These are phyloP conservation scores for Fusarium xyrophilum DNA, from an alignment of 2,329 filamentous ascomycete genomes.

Conservation along the genomic window DNA sequence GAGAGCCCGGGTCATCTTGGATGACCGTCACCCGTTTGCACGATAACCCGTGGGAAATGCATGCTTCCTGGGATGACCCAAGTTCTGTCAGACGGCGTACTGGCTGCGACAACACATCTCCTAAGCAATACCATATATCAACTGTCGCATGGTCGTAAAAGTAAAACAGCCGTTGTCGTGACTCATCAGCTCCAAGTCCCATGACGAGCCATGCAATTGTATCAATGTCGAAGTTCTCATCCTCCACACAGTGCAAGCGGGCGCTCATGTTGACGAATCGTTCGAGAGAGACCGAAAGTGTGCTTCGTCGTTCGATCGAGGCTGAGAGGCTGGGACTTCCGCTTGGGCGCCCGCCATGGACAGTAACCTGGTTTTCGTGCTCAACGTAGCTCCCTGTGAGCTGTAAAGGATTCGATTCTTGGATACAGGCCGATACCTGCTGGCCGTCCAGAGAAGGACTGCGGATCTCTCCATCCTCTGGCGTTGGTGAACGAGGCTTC, in stretches of 20 bases:
- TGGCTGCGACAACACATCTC: not conserved
- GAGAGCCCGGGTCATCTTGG: rapidly evolving
- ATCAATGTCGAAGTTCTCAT: not conserved
- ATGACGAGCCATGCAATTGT: not conserved
- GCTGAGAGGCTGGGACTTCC: no score
- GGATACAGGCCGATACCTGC: rapidly evolving
- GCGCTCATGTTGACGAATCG: not conserved
- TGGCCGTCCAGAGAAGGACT: not conserved
- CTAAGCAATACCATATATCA: not conserved
- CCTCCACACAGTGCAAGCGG: not conserved
- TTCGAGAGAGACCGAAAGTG: not conserved
- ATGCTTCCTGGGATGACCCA: not conserved
- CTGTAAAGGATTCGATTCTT: not conserved
- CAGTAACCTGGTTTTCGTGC: not conserved
- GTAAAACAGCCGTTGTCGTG: not conserved
- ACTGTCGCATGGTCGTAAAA: not conserved
- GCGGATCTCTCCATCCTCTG: not conserved
- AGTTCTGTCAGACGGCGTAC: not conserved
- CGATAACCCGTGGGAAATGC: rapidly evolving
- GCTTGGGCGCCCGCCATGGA: not conserved
- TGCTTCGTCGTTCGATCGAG: no score
- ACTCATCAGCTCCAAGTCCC: rapidly evolving
- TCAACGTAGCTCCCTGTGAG: not conserved
- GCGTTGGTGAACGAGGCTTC: not conserved
- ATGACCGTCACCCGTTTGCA: not conserved